phyloP scores from a whole-genome alignment of 1,139 yeast species.

The Blastobotrys illinoisensis region DNA sequence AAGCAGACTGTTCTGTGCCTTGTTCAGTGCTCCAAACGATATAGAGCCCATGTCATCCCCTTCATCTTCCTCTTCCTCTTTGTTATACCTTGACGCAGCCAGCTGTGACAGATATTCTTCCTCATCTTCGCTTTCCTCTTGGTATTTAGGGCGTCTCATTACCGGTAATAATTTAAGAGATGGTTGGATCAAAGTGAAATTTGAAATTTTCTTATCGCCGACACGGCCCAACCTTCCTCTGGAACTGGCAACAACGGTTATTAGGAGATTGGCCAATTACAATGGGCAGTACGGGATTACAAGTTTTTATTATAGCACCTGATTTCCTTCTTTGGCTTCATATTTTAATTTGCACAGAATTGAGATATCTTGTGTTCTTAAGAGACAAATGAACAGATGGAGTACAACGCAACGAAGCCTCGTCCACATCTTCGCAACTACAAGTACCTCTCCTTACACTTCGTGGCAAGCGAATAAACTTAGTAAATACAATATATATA shows the following conservation, averaged over 20 bases:
- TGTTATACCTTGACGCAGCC: constrained; percentile 10
- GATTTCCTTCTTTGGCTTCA: no score
- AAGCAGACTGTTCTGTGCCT: constrained; percentile 41
- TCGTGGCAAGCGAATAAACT: not conserved
- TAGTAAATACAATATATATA: not conserved
- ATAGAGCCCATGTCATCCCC: constrained; percentile 30
- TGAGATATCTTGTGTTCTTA: no score
- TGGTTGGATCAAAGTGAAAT: not conserved
- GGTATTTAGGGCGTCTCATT: not conserved
- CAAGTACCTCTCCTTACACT: no score
- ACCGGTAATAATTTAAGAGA: not conserved
- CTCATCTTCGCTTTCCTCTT: constrained; percentile 1
- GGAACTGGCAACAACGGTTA: no score
- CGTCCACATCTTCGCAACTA: not conserved
- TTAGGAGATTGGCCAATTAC: no score
- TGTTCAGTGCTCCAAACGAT: constrained; percentile 56
- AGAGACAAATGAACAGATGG: no score
- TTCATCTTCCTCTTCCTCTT: constrained; percentile 23
- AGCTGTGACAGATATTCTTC: not conserved
- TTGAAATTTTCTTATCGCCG: not conserved
- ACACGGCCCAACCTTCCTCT: not conserved
- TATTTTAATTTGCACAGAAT: no score
- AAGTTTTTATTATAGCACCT: no score
- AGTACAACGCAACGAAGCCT: no score
- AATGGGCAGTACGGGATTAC: no score